phyloP scores from a whole-genome alignment of 1,284 basidiomycete genomes.

The Tremellales sp. region DNA sequence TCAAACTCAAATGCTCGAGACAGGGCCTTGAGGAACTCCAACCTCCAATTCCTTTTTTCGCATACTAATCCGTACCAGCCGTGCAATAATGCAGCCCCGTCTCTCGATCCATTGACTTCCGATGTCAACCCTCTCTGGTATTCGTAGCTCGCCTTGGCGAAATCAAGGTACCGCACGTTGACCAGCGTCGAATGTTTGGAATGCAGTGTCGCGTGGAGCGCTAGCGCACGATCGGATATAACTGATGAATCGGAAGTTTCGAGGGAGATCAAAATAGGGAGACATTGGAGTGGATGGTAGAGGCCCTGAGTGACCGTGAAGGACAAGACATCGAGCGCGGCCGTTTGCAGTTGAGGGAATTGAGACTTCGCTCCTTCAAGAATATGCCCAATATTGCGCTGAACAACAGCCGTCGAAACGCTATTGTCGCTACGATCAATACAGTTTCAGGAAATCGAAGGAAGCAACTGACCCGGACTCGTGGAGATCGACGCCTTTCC shows the following conservation, averaged over 20 bases:
- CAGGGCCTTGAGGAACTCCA: conserved; percentile 82
- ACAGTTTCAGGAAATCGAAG: background rate
- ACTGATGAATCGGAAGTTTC: conserved; percentile 69
- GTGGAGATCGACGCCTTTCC: conserved; percentile 88
- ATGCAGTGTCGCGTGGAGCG: conserved; percentile 76
- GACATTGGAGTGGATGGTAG: conserved; percentile 88
- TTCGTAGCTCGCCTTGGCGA: conserved; percentile 72
- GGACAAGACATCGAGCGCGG: conserved; percentile 84
- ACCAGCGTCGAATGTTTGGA: conserved; percentile 85
- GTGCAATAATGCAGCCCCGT: conserved; percentile 62
- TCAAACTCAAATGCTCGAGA: conserved; percentile 75
- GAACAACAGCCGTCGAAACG: conserved; percentile 87
- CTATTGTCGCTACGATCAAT: conserved; percentile 50
- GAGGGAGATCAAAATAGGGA: conserved; percentile 87
- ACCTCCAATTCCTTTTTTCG: conserved; percentile 77
- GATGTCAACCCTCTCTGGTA: conserved; percentile 66
- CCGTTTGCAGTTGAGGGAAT: conserved; percentile 66
- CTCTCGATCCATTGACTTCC: conserved; percentile 38
- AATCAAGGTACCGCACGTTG: conserved; percentile 76
- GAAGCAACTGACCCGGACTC: conserved; percentile 76
- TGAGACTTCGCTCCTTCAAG: conserved; percentile 73
- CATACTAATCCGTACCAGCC: conserved; percentile 86
- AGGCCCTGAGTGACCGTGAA: conserved; percentile 93
- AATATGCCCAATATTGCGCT: conserved; percentile 81
- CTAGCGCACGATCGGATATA: conserved; percentile 70